Percentiles rank a stretch among this genome's conserved stretches.
phyloP scores from a whole-genome alignment of 1,284 basidiomycete genomes.

The Cryptococcus floricola region DNA sequence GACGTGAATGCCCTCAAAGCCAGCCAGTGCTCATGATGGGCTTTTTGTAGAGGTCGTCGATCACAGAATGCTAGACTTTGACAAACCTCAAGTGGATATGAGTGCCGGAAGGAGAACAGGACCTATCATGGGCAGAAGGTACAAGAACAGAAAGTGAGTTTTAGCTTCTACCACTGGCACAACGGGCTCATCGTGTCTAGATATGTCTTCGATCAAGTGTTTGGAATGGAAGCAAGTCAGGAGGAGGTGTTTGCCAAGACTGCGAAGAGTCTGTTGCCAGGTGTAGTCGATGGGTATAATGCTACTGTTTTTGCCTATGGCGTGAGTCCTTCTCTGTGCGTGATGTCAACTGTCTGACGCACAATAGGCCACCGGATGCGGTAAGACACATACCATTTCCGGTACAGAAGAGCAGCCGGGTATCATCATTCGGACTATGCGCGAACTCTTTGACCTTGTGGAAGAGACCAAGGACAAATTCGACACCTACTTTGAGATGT shows the following conservation, averaged over 20 bases:
- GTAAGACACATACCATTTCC: slow-evolving; percentile 96
- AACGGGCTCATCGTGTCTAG: slow-evolving; percentile 44
- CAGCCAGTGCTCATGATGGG: background rate
- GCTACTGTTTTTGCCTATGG: slow-evolving; percentile 97
- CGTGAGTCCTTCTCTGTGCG: slow-evolving; percentile 55
- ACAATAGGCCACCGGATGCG: slow-evolving; percentile 86
- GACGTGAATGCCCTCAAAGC: background rate
- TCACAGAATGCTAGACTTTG: slow-evolving; percentile 71
- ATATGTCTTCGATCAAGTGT: slow-evolving; percentile 93
- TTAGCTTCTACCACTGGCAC: slow-evolving; percentile 3
- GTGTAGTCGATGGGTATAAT: slow-evolving; percentile 89
- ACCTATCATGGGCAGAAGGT: slow-evolving; percentile 72
- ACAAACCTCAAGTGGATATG: slow-evolving; percentile 65
- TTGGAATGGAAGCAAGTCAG: slow-evolving; percentile 72
- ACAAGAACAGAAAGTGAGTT: slow-evolving; percentile 68
- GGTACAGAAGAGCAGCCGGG: slow-evolving; percentile 81
- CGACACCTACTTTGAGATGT: slow-evolving; percentile 79
- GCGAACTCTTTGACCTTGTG: slow-evolving; percentile 85
- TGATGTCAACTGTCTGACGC: background rate
- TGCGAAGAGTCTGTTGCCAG: slow-evolving; percentile 72
- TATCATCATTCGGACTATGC: slow-evolving; percentile 94
- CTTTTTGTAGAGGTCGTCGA: slow-evolving; percentile 50
- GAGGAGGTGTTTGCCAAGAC: slow-evolving; percentile 81
- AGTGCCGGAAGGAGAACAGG: slow-evolving; percentile 59
- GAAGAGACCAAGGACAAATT: slow-evolving; percentile 75